Conservation (phyloP, 164 flowering plant genomes). For the Liquidambar formosana region DNA sequence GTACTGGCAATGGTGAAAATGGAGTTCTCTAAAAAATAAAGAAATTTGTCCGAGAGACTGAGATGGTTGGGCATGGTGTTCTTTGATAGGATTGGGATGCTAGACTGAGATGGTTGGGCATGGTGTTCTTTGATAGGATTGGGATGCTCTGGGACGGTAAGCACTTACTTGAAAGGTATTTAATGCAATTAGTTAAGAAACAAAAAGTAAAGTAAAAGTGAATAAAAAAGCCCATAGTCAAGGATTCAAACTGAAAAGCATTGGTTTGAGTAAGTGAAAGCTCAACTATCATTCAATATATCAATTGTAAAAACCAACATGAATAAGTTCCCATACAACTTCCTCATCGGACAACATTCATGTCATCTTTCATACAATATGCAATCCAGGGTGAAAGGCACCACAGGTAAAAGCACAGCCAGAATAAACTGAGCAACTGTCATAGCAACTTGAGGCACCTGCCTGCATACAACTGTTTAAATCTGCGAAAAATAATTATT, state of each 20-base stretch:
- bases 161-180: no score
- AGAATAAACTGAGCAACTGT: background rate
- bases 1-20: no score
- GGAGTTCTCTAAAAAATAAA: no score
- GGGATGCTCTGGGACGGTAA: no score
- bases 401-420: background rate
- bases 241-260: background rate
- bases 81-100: no score
- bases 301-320: background rate
- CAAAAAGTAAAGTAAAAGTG: background rate
- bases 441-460: background rate
- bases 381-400: conserved; percentile 1
- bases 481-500: background rate
- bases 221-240: background rate
- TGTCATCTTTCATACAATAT: background rate
- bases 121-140: no score
- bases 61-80: no score
- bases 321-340: background rate
- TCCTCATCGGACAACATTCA: no score
- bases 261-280: background rate
- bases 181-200: no score
- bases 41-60: no score
- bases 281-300: background rate
- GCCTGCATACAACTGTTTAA: background rate
- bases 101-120: no score